A percentile compares a stretch with the other conserved stretches of the same genome.
phyloP scores from a whole-genome alignment of 1,284 basidiomycete species.

The Cryptococcus sp. region DNA sequence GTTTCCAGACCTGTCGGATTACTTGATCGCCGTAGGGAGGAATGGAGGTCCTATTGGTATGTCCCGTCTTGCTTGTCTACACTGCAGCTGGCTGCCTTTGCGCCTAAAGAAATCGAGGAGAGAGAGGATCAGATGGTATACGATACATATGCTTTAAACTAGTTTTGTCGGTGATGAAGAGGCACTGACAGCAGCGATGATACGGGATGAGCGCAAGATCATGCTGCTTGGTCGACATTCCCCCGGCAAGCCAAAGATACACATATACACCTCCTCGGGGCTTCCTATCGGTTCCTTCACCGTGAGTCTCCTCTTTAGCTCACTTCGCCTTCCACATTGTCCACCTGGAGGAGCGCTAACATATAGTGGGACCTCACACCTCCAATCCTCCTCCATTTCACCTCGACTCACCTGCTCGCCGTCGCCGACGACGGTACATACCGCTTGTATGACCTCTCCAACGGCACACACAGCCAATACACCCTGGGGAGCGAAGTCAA shows the following conservation, averaged over 20 bases:
- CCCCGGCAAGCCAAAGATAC: conserved; percentile 60
- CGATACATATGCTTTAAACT: too few relatives aligned
- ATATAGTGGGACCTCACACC: conserved; percentile 39
- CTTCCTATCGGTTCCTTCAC: conserved; percentile 47
- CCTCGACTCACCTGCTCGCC: conserved; percentile 65
- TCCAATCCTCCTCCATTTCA: conserved; percentile 36
- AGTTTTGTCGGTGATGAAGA: neutral
- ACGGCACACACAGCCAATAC: conserved; percentile 72
- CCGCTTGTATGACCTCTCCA: conserved; percentile 72
- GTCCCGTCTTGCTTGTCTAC: too few relatives aligned
- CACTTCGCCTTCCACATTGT: neutral
- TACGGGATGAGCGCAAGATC: conserved; percentile 77
- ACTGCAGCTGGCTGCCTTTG: too few relatives aligned
- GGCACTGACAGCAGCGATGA: conserved; percentile 57
- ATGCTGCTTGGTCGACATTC: conserved; percentile 64
- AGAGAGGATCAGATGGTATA: too few relatives aligned
- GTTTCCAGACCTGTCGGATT: conserved; percentile 72
- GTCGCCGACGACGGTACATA: conserved; percentile 90
- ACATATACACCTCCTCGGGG: conserved; percentile 51
- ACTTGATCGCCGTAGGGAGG: conserved; percentile 70
- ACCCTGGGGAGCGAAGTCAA: conserved; percentile 78
- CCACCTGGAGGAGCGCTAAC: neutral
- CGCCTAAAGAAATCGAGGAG: too few relatives aligned
- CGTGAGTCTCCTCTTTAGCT: conserved; percentile 13
- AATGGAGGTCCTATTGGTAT: conserved; percentile 84